phyloP scores from a whole-genome alignment of 768 basidiomycete species.

The Boletus huronensis region DNA sequence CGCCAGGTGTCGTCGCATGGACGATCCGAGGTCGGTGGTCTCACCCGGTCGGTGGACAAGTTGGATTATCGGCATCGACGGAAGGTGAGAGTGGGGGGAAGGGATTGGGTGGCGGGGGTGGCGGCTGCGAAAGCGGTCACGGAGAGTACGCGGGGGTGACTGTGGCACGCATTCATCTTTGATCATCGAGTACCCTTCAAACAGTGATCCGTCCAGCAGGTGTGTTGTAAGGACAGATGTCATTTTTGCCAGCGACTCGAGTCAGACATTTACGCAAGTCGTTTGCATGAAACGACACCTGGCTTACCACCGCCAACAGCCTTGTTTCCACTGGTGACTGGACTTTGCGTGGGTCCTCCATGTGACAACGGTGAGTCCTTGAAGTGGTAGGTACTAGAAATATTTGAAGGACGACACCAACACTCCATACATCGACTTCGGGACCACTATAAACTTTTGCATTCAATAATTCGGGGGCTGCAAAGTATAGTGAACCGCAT shows the following conservation, averaged over 20 bases:
- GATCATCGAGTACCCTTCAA: neutral
- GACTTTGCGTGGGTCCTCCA: no score
- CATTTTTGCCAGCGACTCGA: no score
- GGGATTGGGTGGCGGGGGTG: constrained; percentile 16
- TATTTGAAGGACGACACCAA: constrained; percentile 98
- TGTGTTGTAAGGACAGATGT: no score
- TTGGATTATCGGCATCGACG: constrained; percentile 24
- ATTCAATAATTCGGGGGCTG: constrained; percentile 95
- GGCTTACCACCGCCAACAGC: no score
- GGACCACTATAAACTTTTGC: constrained; percentile 96
- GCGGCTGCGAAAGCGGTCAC: constrained; percentile 21
- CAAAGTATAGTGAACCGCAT: constrained; percentile 97
- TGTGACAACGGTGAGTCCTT: no score
- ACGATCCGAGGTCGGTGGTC: neutral
- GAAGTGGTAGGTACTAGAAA: no score
- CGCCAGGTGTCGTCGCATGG: constrained; percentile 35
- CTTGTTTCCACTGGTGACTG: no score
- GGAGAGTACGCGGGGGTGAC: constrained; percentile 6
- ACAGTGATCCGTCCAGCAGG: no score
- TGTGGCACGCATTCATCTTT: no score
- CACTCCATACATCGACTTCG: constrained; percentile 99
- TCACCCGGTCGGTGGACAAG: neutral
- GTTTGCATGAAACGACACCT: no score
- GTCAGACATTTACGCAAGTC: no score
- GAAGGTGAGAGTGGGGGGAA: constrained; percentile 10